Base-by-base conservation (phyloP, 1,284 basidiomycete genomes). In the Irpex sp. region DNA sequence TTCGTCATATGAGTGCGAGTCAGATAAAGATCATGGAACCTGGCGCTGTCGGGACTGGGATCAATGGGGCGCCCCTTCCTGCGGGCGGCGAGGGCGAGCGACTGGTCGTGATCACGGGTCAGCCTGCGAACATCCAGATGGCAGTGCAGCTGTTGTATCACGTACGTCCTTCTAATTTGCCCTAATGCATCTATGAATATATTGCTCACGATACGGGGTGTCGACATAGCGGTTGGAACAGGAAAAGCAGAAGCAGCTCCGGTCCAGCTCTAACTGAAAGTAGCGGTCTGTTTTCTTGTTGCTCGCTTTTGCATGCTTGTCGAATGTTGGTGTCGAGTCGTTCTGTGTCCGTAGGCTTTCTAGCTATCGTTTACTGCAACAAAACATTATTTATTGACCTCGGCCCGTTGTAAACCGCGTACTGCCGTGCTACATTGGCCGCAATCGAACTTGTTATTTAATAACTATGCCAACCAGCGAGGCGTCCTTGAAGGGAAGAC, bases 11-110 rank as follows among this genome's bases (percentile, higher is more conserved):
- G 89, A 96, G 87, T 74, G 92, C 88, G 19, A 96, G 94, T 75
- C 92, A 97, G 72, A 98, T 99, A 78, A 96, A 98, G 78, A 98
- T 99, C 64, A 98, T 98, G 89, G 97, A 99, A 73, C 96, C 97
- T 31, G 94, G 94, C 55, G 93, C 92, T n/a, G 81, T 82, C 8
- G 86, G 85, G 36, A 82, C 84, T 1, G 85, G 85, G 11, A 76
- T 85, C 71, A 88, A 86, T 64, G 89, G 88, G 19, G 85, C 85
- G 1, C 84, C 91, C 58, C 84, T 85, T 2, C 85, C 91, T 59
- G 84, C 89, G 4, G 89, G 87, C 21, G 84, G 86, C 40, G 91
- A 60, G 52, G 88, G 92, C 62, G 96, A 98, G 77, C 80, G 96
- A 69, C 77, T 98, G 71, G 95, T 98, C 6, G 95, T 94, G 58